Conservation (phyloP, 208 protist species). For the Leishmania guyanensis region DNA sequence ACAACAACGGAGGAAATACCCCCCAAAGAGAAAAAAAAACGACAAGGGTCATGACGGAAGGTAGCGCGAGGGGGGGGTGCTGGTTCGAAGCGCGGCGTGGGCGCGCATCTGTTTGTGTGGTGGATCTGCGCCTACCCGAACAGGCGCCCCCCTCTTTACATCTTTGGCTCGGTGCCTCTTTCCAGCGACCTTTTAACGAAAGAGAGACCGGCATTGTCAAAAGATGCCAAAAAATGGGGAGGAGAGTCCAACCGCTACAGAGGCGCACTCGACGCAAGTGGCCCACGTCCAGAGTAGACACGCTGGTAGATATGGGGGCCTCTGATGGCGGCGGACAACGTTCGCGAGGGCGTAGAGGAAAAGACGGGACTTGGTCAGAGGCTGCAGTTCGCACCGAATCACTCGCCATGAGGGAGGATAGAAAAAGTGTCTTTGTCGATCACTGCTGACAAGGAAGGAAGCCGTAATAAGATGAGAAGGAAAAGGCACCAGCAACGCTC, state of each 20-base stretch:
- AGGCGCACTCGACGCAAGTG: neutral
- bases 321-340: neutral
- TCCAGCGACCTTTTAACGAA: neutral
- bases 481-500: too few relatives aligned
- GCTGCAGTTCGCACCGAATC: neutral
- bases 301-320: neutral
- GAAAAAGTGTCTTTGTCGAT: neutral
- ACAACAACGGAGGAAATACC: neutral
- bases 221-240: neutral
- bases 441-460: neutral
- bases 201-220: neutral
- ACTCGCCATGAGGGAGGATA: neutral
- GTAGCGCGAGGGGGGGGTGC: neutral
- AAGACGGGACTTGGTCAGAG: neutral
- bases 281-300: neutral
- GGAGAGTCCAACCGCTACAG: neutral
- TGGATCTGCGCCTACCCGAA: neutral
- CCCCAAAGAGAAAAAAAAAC: neutral
- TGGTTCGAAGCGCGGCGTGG: neutral
- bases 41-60: neutral
- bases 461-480: neutral
- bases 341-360: neutral
- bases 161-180: neutral
- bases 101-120: neutral
- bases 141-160: neutral